Conservation (phyloP, 495 filamentous ascomycete genomes). For the Tuber borchii region DNA sequence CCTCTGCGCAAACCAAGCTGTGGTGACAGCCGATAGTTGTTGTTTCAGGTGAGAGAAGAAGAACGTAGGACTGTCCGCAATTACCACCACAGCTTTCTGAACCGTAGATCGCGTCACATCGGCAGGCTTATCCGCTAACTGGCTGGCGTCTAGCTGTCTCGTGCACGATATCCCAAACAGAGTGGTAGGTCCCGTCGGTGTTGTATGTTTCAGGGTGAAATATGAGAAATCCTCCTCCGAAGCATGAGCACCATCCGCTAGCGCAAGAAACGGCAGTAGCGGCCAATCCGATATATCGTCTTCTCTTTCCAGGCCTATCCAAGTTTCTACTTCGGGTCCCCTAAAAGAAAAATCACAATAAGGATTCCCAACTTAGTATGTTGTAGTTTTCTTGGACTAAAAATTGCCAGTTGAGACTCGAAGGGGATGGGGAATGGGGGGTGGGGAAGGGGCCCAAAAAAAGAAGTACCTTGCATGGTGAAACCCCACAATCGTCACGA, state of each 20-base stretch:
- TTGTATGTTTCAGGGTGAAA: slow-evolving; percentile 64
- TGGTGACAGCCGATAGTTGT: slow-evolving; percentile 76
- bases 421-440: slow-evolving; percentile 21
- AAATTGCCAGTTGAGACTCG: slow-evolving; percentile 18
- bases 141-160: slow-evolving; percentile 73
- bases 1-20: slow-evolving; percentile 94
- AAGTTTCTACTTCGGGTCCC: slow-evolving; percentile 88
- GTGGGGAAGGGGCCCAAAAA: slow-evolving; percentile 4
- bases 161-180: slow-evolving; percentile 96
- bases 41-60: slow-evolving; percentile 47
- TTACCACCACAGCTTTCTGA: slow-evolving; percentile 96
- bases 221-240: slow-evolving; percentile 94
- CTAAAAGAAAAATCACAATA: slow-evolving; percentile 45
- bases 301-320: slow-evolving; percentile 74
- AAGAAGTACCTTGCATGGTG: slow-evolving; percentile 74
- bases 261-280: slow-evolving; percentile 92
- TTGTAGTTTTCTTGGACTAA: slow-evolving; percentile 15
- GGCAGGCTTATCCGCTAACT: slow-evolving; percentile 66
- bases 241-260: slow-evolving; percentile 92
- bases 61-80: slow-evolving; percentile 69
- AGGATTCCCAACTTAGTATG: slow-evolving; percentile 8
- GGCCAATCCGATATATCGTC: slow-evolving; percentile 84
- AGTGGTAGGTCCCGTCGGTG: slow-evolving; percentile 52
- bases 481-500: slow-evolving; percentile 91
- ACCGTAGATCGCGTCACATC: slow-evolving; percentile 94